Evolutionary conservation across 768 basidiomycete species (phyloP), one percentile per base, ranked within the genome.

Genomic region (Lactarius hatsudake): DNA sequence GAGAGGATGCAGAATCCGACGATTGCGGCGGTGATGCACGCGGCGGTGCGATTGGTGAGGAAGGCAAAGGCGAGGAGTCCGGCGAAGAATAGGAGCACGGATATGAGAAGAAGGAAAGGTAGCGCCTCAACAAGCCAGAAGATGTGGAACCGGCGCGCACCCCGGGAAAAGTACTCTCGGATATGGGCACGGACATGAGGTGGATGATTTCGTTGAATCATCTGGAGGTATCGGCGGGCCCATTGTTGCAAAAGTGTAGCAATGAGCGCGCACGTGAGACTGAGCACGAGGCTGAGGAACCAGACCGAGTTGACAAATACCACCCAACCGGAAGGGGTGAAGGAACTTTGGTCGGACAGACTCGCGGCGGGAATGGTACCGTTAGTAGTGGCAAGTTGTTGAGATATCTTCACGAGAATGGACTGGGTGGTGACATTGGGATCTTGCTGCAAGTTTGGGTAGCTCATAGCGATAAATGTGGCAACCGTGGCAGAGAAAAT

Each of bases 81-180:
- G 2, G 34, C 18, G 23, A 54, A 63, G 26, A 63, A 63, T 2
- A 63, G 34, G 5, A 55, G 1, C 15, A 57, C 20, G 1, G 54
- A 55, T 12, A 10, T 7, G 30, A 43, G 62, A 13, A 63, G 55
- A 30, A 63, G 26, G 18, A 12, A n/a, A 8, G 55, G 55, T 34
- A 84, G 80, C 20, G 75, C 67, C 42, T 79, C 77, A 6, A 83
- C 79, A 10, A 83, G 71, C 2, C 75, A 71, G 9, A 76, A 70
- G 73, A 84, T 77, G 9, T 73, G 71, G 68, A 80, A 84, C 53
- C 69, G 72, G 23, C 76, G 73, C 30, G 83, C 69, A 30, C 80
- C 80, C 40, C 76, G 73, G 64, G 77, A 81, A 10, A 81, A 76
- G 34, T n/a, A 63, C 40, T 53, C 62, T 28, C 53, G 54, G 18